Evolutionary conservation across 768 basidiomycete genomes (phyloP).

Genomic region (Lentinula edodes): DNA sequence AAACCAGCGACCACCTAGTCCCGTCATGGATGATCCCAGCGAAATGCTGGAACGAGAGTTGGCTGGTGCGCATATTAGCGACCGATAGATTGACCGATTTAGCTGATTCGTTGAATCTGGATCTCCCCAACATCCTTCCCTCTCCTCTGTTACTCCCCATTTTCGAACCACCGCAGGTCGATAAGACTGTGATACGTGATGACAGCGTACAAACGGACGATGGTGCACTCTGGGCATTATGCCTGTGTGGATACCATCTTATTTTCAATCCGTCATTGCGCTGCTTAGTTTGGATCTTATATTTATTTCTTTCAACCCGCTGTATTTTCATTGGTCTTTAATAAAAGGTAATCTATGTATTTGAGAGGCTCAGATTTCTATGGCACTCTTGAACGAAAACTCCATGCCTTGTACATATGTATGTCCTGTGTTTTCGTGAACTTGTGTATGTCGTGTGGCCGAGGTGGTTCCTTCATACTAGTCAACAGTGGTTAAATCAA

Average conservation of each 20-base stretch:
- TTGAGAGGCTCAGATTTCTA: too few relatives aligned
- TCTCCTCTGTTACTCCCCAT: not conserved
- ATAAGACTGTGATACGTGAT: not conserved
- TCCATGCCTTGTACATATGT: too few relatives aligned
- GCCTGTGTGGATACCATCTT: not conserved
- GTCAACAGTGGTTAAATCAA: too few relatives aligned
- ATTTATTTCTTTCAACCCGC: too few relatives aligned
- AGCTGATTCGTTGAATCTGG: conserved; percentile 3
- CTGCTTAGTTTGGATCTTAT: not conserved
- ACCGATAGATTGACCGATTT: conserved; percentile 4
- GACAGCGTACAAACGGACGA: not conserved
- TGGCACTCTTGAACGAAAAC: too few relatives aligned
- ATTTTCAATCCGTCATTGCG: not conserved
- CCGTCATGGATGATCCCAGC: conserved; percentile 80
- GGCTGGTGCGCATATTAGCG: conserved; percentile 58
- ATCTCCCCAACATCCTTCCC: not conserved
- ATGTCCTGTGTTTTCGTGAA: too few relatives aligned
- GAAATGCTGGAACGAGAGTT: conserved; percentile 83
- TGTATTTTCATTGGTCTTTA: too few relatives aligned
- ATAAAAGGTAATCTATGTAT: too few relatives aligned
- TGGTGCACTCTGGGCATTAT: not conserved
- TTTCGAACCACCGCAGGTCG: not conserved
- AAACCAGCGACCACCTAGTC: conserved; percentile 48
- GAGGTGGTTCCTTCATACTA: too few relatives aligned
- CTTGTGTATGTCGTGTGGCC: too few relatives aligned